These are phyloP conservation scores for Hypoxylon perforatum DNA, from an alignment of 495 filamentous ascomycete genomes.

Conservation along the genomic window DNA sequence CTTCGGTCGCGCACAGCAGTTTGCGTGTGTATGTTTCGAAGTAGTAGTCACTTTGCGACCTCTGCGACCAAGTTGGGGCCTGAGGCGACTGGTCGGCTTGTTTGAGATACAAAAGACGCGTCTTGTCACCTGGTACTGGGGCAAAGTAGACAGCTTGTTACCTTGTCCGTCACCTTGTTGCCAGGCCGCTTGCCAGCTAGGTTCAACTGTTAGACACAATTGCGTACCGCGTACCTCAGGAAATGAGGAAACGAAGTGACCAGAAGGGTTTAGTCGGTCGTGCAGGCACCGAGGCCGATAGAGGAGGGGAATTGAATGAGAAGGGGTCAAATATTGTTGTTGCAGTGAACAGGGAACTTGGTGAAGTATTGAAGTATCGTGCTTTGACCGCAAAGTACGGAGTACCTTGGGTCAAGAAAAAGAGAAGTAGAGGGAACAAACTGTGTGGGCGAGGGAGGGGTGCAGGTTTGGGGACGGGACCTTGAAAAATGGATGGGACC, in stretches of 20 bases:
- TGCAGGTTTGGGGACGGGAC: slow-evolving; percentile 27
- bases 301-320: slow-evolving; percentile 21
- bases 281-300: slow-evolving; percentile 30
- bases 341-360: slow-evolving; percentile 33
- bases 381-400: slow-evolving; percentile 29
- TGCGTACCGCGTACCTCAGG: slow-evolving; percentile 3
- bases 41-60: slow-evolving; percentile 6
- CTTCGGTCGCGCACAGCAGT: slow-evolving; percentile 38
- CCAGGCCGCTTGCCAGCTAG: slow-evolving; percentile 13
- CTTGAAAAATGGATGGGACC: slow-evolving; percentile 10
- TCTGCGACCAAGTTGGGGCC: neutral
- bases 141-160: slow-evolving; percentile 14
- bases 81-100: neutral
- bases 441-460: slow-evolving; percentile 38
- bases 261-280: slow-evolving; percentile 38
- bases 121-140: slow-evolving; percentile 12
- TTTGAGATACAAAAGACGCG: slow-evolving; percentile 33
- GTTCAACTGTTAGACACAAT: slow-evolving; percentile 32
- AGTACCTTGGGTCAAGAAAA: slow-evolving; percentile 34
- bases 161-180: too few species aligned
- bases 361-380: slow-evolving; percentile 25
- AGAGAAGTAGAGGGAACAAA: slow-evolving; percentile 43
- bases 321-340: slow-evolving; percentile 34
- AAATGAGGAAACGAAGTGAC: slow-evolving; percentile 23
- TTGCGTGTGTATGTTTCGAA: slow-evolving; percentile 20